Percentiles rank a stretch among this genome's conserved stretches.
These are phyloP conservation scores for Zhuliangozyma blackwelliae DNA, from an alignment of 1,139 yeast species.

Conservation along the genomic window DNA sequence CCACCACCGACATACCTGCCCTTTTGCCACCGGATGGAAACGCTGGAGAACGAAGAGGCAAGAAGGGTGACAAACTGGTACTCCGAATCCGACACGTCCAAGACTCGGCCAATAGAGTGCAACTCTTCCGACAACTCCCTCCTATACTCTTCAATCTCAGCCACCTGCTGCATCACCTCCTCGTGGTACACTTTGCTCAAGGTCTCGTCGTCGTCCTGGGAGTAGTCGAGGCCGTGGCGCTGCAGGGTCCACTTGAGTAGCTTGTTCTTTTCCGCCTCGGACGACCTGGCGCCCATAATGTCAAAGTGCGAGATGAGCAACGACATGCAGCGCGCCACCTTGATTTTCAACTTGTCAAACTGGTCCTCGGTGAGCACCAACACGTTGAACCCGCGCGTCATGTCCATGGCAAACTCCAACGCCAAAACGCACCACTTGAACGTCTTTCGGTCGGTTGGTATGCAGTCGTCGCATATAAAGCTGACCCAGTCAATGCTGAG, in stretches of 20 bases:
- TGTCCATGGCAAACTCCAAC: conserved; percentile 91
- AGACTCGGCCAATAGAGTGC: conserved; percentile 75
- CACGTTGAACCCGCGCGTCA: conserved; percentile 88
- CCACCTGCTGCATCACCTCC: conserved; percentile 57
- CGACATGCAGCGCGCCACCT: conserved; percentile 95
- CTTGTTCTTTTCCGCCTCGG: conserved; percentile 66
- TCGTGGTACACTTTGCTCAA: conserved; percentile 51
- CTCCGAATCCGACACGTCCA: conserved; percentile 83
- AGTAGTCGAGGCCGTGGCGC: conserved; percentile 44
- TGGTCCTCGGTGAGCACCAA: conserved; percentile 75
- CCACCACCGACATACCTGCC: conserved; percentile 94
- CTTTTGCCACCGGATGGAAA: conserved; percentile 96
- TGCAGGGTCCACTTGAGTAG: conserved; percentile 48
- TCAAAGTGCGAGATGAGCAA: conserved; percentile 91
- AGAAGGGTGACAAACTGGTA: conserved; percentile 81
- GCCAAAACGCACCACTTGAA: conserved; percentile 97
- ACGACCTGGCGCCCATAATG: conserved; percentile 96
- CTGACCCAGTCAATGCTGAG: conserved; percentile 88
- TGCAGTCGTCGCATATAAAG: conserved; percentile 90
- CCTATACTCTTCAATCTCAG: conserved; percentile 55
- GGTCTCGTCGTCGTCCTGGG: conserved; percentile 55
- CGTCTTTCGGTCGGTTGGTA: conserved; percentile 85
- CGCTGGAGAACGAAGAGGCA: conserved; percentile 86
- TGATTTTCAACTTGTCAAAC: conserved; percentile 65
- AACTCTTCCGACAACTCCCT: conserved; percentile 45